phyloP scores from a whole-genome alignment of 768 basidiomycete genomes.

The Lanmaoa rubissima region DNA sequence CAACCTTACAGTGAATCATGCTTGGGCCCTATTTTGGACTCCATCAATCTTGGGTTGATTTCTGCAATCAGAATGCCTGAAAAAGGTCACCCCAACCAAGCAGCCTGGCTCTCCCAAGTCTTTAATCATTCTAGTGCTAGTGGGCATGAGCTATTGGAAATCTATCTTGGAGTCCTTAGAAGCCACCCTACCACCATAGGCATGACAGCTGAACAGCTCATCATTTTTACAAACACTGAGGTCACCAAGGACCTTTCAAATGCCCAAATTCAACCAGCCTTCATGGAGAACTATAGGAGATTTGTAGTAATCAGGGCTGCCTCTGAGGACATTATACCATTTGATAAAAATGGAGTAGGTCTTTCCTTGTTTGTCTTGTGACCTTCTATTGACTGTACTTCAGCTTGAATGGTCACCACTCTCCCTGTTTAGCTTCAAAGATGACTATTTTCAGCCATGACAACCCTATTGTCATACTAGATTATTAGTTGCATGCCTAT shows the following conservation, averaged over 20 bases:
- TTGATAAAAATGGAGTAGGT: conserved; percentile 47
- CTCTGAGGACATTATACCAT: conserved; percentile 27
- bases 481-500: background rate
- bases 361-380: background rate
- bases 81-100: conserved; percentile 21
- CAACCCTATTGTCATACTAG: background rate
- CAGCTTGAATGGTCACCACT: conserved; percentile 58
- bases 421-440: conserved; percentile 53
- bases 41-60: conserved; percentile 52
- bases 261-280: conserved; percentile 61
- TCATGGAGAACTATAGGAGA: conserved; percentile 62
- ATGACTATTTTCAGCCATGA: conserved; percentile 45
- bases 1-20: conserved; percentile 8
- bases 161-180: conserved; percentile 33
- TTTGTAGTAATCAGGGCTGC: conserved; percentile 56
- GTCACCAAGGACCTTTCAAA: conserved; percentile 47
- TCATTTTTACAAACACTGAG: conserved; percentile 41
- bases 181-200: conserved; percentile 31
- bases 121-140: conserved; percentile 16
- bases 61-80: conserved; percentile 54
- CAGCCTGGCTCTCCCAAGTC: conserved; percentile 25
- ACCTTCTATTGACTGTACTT: background rate
- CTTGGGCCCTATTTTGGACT: conserved; percentile 24
- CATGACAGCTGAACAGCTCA: conserved; percentile 35
- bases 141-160: conserved; percentile 41